These are phyloP conservation scores for Mycena sp. DNA, from an alignment of 1,284 basidiomycete genomes.

Conservation along the genomic window DNA sequence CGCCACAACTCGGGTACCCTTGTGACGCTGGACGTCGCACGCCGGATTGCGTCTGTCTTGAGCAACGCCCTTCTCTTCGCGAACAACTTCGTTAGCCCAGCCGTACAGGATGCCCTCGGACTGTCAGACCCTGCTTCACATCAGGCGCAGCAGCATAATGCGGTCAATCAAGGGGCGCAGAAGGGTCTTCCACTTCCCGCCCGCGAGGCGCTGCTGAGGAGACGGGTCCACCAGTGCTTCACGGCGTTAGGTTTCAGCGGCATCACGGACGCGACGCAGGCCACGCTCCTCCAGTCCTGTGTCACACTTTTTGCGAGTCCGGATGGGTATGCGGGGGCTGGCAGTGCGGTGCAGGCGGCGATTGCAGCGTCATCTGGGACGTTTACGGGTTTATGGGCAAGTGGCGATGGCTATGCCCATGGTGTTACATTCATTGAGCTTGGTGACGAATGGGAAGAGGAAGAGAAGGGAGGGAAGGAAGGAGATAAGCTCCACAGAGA, in stretches of 20 bases:
- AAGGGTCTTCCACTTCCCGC: constrained; percentile 75
- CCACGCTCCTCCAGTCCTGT: constrained; percentile 83
- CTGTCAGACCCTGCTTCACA: constrained; percentile 24
- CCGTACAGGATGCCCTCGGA: constrained; percentile 37
- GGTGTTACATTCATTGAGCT: constrained; percentile 85
- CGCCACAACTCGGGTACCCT: constrained; percentile 80
- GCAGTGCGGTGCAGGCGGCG: constrained; percentile 84
- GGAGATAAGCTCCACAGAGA: constrained; percentile 81
- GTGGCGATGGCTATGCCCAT: constrained; percentile 90
- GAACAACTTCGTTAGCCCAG: constrained; percentile 70
- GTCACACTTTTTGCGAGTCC: constrained; percentile 90
- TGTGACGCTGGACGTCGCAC: constrained; percentile 91
- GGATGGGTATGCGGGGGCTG: constrained; percentile 79
- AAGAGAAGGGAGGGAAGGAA: constrained; percentile 44
- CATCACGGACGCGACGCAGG: constrained; percentile 85
- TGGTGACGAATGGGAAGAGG: constrained; percentile 51
- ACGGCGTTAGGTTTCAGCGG: constrained; percentile 81
- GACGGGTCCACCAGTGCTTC: constrained; percentile 92
- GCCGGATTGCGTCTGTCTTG: constrained; percentile 87
- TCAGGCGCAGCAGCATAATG: constrained; percentile 43
- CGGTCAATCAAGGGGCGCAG: constrained; percentile 43
- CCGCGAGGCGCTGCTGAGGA: constrained; percentile 85
- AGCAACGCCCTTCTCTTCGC: constrained; percentile 93
- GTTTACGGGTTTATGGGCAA: constrained; percentile 90
- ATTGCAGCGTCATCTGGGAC: constrained; percentile 89